Evolutionary conservation across 2,329 filamentous ascomycete species (phyloP), one percentile per base, ranked within the genome.

Genomic region (Furcasterigmium sp.): DNA sequence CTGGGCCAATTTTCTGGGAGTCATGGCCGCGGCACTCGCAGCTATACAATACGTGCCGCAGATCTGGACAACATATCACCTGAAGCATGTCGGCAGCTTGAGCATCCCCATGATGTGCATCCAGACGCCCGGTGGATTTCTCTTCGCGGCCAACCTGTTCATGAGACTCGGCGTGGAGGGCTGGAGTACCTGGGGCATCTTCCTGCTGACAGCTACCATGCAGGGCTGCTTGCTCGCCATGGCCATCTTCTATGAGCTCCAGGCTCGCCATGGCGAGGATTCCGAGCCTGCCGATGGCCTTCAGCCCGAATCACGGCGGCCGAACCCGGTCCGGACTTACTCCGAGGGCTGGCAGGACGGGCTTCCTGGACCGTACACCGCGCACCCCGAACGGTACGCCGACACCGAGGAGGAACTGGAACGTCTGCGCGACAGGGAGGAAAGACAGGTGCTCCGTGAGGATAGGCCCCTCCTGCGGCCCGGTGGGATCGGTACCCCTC

Each of bases 71-170:
- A 98, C 93, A 0, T 94, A 87, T 67, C 78, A 73, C 41, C 71
- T 96, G 45, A 86, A 91, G 59, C 84, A 91, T 55, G 85, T 95
- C 2, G 90, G 90, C 43, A 95, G 90, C 61, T 69, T 98, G 54
- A 95, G 89, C 57, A 93, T 98, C 44, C 85, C 89, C 5, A 97
- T 96, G 85, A 97, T 98, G 91, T 86, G 87, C 60, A 95, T 98
- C 26, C 93, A 98, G 63, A 96, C 91, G 0, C 93, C 93, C 0
- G 93, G 93, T 1, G 90, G 89, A 46, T 84, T 95, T 53, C 69
- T 98, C 7, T 97, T 95, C 67, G 90, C 91, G 0, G 84, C 77
- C 11, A 96, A 90, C 60, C 68, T 98, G 35, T 89, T 84, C 40
- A 80, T 79, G 8, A 78, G 93, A 37, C 75, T 96, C 17, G 93